A percentile compares a stretch with the other conserved stretches of the same genome.
phyloP scores from a whole-genome alignment of 768 basidiomycete species.

The Termitomyces sp. region DNA sequence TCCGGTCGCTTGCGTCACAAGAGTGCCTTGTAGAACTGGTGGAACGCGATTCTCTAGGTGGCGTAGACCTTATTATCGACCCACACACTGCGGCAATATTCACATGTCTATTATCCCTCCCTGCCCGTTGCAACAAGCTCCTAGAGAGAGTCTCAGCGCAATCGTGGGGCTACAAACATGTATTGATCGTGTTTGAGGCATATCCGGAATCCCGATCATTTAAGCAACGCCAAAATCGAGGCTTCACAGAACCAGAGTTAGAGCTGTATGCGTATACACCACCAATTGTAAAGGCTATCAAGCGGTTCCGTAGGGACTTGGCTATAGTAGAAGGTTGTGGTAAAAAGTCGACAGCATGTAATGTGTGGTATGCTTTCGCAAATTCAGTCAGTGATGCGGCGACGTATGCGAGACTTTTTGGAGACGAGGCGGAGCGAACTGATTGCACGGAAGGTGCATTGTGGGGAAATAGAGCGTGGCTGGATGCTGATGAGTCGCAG shows the following conservation, averaged over 20 bases:
- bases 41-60: slow-evolving; percentile 57
- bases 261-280: slow-evolving; percentile 52
- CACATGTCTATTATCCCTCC: slow-evolving; percentile 20
- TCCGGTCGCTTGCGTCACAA: slow-evolving; percentile 41
- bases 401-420: slow-evolving; percentile 46
- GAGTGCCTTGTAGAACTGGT: slow-evolving; percentile 49
- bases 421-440: slow-evolving; percentile 46
- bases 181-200: slow-evolving; percentile 65
- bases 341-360: slow-evolving; percentile 37
- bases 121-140: slow-evolving; percentile 42
- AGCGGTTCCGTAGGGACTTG: slow-evolving; percentile 59
- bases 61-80: slow-evolving; percentile 65
- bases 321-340: slow-evolving; percentile 56
- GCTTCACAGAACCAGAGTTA: slow-evolving; percentile 3
- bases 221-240: slow-evolving; percentile 2
- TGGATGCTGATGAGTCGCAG: slow-evolving; percentile 51
- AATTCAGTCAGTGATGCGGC: slow-evolving; percentile 55
- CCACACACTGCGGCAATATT: slow-evolving; percentile 47
- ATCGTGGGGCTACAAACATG: slow-evolving; percentile 56
- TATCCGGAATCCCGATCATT: slow-evolving; percentile 45
- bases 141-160: slow-evolving; percentile 38
- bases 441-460: slow-evolving; percentile 37
- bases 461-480: slow-evolving; percentile 63
- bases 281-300: slow-evolving; percentile 64
- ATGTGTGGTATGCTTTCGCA: slow-evolving; percentile 58